Conservation (phyloP, 345 rosid genomes). For the Hevea brasiliensis region DNA sequence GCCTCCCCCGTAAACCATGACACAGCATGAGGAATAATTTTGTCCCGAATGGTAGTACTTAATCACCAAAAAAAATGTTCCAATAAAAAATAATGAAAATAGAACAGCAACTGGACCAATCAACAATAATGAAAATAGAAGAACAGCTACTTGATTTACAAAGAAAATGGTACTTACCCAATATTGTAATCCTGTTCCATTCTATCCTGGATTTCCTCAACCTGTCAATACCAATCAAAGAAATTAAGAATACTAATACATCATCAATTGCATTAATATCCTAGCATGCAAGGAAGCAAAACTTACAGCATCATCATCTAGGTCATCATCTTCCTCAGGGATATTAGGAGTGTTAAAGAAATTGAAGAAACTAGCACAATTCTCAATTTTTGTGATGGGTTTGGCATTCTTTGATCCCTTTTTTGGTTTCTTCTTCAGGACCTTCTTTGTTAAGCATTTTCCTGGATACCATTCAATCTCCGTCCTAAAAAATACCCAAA, state of each 20-base stretch:
- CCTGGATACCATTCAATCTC: conserved; percentile 26
- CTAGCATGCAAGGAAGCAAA: neutral
- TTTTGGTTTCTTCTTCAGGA: conserved; percentile 27
- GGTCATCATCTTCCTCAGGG: conserved; percentile 19
- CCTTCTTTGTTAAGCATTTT: conserved; percentile 28
- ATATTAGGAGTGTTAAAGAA: conserved; percentile 19
- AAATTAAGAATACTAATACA: neutral
- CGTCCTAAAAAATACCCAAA: conserved; percentile 12
- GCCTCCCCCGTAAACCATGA: conserved; percentile 31
- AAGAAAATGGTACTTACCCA: conserved; percentile 13
- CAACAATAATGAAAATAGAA: neutral
- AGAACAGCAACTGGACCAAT: too few species aligned
- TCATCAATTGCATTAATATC: neutral
- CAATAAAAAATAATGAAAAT: neutral
- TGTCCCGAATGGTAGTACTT: conserved; percentile 21
- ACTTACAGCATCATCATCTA: conserved; percentile 26
- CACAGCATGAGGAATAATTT: conserved; percentile 26
- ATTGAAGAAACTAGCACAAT: conserved; percentile 23
- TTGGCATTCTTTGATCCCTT: conserved; percentile 24
- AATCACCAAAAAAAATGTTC: neutral
- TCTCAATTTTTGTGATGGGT: conserved; percentile 21
- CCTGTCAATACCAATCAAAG: neutral
- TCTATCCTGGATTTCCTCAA: conserved; percentile 22
- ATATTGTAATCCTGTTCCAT: conserved; percentile 22
- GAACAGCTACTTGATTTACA: neutral